Percentiles rank a stretch among this genome's conserved stretches.
phyloP scores from a whole-genome alignment of 2,329 filamentous ascomycete species.

The Niveomyces coronatus region DNA sequence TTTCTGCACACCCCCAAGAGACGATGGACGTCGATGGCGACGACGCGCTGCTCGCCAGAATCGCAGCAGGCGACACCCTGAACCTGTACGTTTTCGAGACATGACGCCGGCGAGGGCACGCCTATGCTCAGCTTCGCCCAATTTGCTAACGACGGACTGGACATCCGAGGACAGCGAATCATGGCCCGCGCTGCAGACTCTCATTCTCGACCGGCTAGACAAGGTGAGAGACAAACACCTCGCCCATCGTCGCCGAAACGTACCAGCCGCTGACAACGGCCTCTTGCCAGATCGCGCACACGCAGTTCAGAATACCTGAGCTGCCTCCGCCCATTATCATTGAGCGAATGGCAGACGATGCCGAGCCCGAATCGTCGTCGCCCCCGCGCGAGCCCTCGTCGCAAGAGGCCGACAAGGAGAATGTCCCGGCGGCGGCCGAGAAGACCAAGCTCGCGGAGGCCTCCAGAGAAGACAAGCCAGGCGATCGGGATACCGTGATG shows the following conservation, averaged over 20 bases:
- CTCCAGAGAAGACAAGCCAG: neutral
- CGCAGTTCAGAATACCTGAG: constrained; percentile 64
- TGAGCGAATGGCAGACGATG: constrained; percentile 17
- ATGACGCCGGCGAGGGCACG: neutral
- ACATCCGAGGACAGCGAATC: constrained; percentile 45
- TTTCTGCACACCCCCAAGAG: constrained; percentile 12
- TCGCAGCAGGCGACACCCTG: constrained; percentile 42
- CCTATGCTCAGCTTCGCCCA: neutral
- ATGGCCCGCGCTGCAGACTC: constrained; percentile 59
- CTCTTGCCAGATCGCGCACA: constrained; percentile 54
- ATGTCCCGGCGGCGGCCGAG: constrained; percentile 36
- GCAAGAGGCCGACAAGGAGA: constrained; percentile 60
- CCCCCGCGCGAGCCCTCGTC: constrained; percentile 33
- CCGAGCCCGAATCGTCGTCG: constrained; percentile 32
- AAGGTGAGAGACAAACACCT: too few species aligned
- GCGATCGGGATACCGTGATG: constrained; percentile 14
- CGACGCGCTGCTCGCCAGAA: constrained; percentile 35
- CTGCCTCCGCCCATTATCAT: constrained; percentile 35
- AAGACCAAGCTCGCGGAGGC: constrained; percentile 13
- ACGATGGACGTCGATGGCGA: constrained; percentile 47
- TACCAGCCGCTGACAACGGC: constrained; percentile 8
- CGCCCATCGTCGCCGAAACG: too few species aligned
- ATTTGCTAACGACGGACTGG: constrained; percentile 9
- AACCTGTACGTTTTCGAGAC: constrained; percentile 38
- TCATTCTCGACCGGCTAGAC: constrained; percentile 59